Evolutionary conservation across 192 early-diverging fungal genomes (phyloP).

Genomic region (Backusella parvicylindrica): DNA sequence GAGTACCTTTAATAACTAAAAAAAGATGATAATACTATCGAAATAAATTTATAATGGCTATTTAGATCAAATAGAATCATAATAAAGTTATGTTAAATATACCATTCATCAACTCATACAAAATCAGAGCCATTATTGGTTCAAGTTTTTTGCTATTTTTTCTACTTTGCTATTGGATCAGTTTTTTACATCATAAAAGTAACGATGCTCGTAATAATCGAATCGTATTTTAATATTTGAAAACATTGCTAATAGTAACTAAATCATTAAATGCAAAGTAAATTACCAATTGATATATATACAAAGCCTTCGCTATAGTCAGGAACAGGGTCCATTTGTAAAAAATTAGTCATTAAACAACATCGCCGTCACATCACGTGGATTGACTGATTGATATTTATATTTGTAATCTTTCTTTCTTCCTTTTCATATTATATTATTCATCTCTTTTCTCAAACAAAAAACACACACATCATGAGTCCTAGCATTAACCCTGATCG

Average conservation of each 20-base stretch:
- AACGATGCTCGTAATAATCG: too few relatives aligned
- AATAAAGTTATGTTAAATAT: too few relatives aligned
- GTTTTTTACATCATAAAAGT: too few relatives aligned
- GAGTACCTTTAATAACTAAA: too few relatives aligned
- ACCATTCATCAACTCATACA: not conserved
- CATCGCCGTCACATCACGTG: not conserved
- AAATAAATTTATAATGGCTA: too few relatives aligned
- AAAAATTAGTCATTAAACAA: not conserved
- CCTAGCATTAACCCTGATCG: constrained; percentile 35
- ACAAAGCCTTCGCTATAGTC: not conserved
- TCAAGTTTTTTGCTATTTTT: not conserved
- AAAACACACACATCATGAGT: not conserved
- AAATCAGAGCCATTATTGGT: not conserved
- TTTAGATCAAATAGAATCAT: too few relatives aligned
- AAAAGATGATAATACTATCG: too few relatives aligned
- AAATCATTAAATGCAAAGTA: too few relatives aligned
- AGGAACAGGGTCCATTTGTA: not conserved
- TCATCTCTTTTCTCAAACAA: constrained; percentile 5
- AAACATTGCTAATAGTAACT: too few relatives aligned
- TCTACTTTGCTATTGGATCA: not conserved
- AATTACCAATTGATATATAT: too few relatives aligned
- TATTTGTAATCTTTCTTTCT: not conserved
- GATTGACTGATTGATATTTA: not conserved
- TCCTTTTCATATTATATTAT: not conserved
- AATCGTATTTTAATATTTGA: too few relatives aligned